Conservation (phyloP, 257 asterid species). For the Solanum verrucosum region DNA sequence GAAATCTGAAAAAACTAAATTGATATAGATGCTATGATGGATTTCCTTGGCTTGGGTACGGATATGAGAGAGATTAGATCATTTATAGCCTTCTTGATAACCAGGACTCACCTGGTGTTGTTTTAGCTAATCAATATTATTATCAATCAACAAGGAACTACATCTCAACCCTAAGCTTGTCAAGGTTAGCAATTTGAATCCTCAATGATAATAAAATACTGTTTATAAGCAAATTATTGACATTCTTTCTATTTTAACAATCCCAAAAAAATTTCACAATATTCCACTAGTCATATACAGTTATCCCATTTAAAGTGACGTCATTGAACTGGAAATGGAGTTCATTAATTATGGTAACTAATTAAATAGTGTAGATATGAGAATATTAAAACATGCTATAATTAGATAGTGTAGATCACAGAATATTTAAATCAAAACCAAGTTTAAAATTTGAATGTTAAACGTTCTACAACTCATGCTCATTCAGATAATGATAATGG, state of each 20-base stretch:
- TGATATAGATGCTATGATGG: not conserved
- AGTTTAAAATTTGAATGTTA: not conserved
- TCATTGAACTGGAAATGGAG: not conserved
- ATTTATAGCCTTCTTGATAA: not conserved
- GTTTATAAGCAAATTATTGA: not conserved
- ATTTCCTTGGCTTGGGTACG: not conserved
- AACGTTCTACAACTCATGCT: not conserved
- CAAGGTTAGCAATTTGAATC: not conserved
- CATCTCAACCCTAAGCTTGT: not conserved
- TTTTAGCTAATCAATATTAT: not conserved
- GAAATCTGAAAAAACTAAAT: not conserved
- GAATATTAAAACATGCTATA: not conserved
- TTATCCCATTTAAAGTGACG: not conserved
- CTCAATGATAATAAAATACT: not conserved
- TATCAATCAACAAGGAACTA: not conserved
- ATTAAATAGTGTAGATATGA: not conserved
- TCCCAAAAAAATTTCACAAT: not conserved
- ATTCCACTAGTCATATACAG: not conserved
- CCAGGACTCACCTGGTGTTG: not conserved
- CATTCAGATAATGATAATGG: not conserved
- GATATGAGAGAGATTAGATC: not conserved
- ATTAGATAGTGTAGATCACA: not conserved
- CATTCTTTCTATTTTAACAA: not conserved
- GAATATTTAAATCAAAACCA: not conserved
- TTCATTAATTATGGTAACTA: not conserved